Evolutionary conservation across 345 rosid species (phyloP).

Genomic region (Triadica sebifera): DNA sequence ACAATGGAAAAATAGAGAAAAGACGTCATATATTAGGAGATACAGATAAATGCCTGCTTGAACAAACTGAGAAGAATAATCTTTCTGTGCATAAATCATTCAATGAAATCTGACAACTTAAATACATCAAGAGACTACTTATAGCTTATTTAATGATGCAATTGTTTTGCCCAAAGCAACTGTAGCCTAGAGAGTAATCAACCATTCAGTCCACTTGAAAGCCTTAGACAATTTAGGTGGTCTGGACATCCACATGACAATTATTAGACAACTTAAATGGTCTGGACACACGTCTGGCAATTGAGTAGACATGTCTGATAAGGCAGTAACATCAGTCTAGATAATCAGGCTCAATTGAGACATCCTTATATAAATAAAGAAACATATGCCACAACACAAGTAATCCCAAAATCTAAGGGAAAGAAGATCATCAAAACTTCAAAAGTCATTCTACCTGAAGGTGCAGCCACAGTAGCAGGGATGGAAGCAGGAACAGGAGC

Average conservation of each 20-base stretch:
- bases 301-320: neutral
- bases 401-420: neutral
- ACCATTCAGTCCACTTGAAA: neutral
- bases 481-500: conserved; percentile 36
- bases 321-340: neutral
- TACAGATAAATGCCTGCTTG: neutral
- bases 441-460: conserved; percentile 48
- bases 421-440: conserved; percentile 11
- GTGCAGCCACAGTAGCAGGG: conserved; percentile 37
- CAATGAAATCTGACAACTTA: neutral
- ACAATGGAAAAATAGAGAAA: neutral
- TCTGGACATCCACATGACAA: neutral
- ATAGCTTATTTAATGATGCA: neutral
- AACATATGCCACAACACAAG: neutral
- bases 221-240: neutral
- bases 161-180: neutral
- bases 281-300: neutral
- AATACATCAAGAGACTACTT: neutral
- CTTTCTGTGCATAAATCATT: neutral
- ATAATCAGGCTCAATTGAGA: neutral
- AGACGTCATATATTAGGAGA: neutral
- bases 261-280: no score
- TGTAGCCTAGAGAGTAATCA: neutral
- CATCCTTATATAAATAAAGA: neutral
- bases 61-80: neutral